Conservation (phyloP, 2,329 filamentous ascomycete genomes). For the Penicillium sp. region DNA sequence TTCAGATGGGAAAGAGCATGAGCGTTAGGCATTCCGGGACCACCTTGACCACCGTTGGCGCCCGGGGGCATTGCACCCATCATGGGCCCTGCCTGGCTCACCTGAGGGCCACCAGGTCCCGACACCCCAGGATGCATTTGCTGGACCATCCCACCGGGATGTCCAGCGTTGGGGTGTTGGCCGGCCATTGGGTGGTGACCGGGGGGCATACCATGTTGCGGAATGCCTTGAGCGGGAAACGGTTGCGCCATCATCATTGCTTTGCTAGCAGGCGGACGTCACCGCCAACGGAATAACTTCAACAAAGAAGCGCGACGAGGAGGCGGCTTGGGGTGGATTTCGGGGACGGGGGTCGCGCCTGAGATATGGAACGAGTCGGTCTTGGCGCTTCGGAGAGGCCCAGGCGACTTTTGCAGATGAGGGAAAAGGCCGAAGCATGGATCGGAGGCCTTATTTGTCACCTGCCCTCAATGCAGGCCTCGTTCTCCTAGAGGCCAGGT, state of each 20-base stretch:
- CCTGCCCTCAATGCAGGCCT: constrained; percentile 27
- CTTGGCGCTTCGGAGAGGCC: constrained; percentile 38
- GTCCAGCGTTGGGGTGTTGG: constrained; percentile 59
- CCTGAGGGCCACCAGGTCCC: constrained; percentile 59
- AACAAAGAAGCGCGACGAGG: constrained; percentile 16
- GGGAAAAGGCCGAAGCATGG: constrained; percentile 34
- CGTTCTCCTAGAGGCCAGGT: constrained; percentile 9
- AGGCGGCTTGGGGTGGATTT: constrained; percentile 10
- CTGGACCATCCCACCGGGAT: constrained; percentile 54
- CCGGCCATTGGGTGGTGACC: constrained; percentile 64
- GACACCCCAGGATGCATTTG: constrained; percentile 64
- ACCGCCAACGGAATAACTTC: constrained; percentile 28
- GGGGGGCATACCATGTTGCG: constrained; percentile 59
- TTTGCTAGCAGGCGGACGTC: constrained; percentile 45
- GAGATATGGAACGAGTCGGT: constrained; percentile 29
- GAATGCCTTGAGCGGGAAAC: constrained; percentile 62
- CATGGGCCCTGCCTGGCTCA: constrained; percentile 64
- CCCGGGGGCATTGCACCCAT: constrained; percentile 64
- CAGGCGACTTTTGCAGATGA: constrained; percentile 33
- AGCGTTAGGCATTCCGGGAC: constrained; percentile 51
- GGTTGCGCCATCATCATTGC: constrained; percentile 58
- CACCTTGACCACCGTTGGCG: constrained; percentile 51
- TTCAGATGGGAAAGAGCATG: constrained; percentile 64
- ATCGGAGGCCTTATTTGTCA: constrained; percentile 28
- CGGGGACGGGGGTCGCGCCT: constrained; percentile 25